Conservation (phyloP, 1,284 basidiomycete genomes). For the Thecaphora thlaspeos region DNA sequence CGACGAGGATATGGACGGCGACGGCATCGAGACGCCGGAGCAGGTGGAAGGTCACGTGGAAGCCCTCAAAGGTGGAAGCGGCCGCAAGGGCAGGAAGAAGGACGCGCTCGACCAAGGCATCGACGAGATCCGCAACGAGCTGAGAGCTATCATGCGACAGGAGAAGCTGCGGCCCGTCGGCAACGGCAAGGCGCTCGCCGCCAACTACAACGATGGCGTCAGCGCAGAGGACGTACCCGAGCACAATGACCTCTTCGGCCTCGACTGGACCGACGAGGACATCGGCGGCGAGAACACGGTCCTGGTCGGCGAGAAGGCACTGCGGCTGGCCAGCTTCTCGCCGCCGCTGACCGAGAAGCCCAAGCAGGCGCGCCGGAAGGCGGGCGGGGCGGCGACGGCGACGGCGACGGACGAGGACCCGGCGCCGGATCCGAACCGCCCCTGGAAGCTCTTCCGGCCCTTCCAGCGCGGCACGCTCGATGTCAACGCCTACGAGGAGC, state of each 20-base stretch:
- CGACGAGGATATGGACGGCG: not conserved
- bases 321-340: constrained; percentile 49
- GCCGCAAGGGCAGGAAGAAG: not conserved
- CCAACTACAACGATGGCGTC: constrained; percentile 51
- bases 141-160: constrained; percentile 55
- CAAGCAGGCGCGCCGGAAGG: constrained; percentile 18
- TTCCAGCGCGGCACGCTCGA: constrained; percentile 48
- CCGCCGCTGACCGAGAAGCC: constrained; percentile 29
- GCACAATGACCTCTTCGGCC: constrained; percentile 54
- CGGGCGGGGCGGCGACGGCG: not conserved
- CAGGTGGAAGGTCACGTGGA: constrained; percentile 3
- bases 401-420: not conserved
- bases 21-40: not conserved
- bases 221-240: constrained; percentile 46
- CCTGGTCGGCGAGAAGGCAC: constrained; percentile 49
- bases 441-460: constrained; percentile 53
- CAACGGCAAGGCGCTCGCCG: constrained; percentile 48
- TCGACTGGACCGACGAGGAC: constrained; percentile 48
- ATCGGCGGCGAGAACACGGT: constrained; percentile 28
- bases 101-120: constrained; percentile 29
- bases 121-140: constrained; percentile 49
- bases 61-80: no score
- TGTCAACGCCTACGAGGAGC: constrained; percentile 41
- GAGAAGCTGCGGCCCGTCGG: constrained; percentile 53
- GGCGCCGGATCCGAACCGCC: constrained; percentile 14